These are phyloP conservation scores for Jacaranda copaia DNA, from an alignment of 257 asterid species.

Conservation along the genomic window DNA sequence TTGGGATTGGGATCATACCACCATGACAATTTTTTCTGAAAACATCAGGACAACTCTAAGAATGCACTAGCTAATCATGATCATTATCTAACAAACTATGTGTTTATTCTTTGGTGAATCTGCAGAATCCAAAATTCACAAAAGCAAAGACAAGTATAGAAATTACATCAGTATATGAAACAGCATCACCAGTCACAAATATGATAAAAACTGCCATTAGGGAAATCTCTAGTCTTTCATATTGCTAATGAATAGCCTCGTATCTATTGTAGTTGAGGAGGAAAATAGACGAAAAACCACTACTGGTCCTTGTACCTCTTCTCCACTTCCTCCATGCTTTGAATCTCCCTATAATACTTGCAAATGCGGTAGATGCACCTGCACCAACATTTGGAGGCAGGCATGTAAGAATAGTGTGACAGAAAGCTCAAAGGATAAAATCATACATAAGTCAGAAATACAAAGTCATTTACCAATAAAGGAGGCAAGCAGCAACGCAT, in stretches of 20 bases:
- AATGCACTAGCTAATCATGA: not conserved
- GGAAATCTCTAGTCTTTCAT: not conserved
- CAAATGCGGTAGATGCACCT: slow-evolving; percentile 88
- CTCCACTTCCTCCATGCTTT: slow-evolving; percentile 76
- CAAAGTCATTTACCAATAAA: slow-evolving; percentile 63
- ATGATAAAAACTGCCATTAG: slow-evolving; percentile 6
- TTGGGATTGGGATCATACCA: not conserved
- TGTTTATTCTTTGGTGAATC: slow-evolving; percentile 8
- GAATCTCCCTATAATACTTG: slow-evolving; percentile 70
- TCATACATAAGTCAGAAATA: not conserved
- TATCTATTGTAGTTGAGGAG: not conserved
- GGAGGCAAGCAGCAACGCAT: slow-evolving; percentile 72
- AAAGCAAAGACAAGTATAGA: not conserved
- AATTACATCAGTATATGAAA: slow-evolving; percentile 19
- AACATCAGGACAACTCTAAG: not conserved
- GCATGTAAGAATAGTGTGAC: not conserved
- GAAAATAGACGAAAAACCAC: slow-evolving; percentile 23
- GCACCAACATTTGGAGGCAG: slow-evolving; percentile 24
- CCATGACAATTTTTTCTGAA: not conserved
- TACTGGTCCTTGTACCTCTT: slow-evolving; percentile 89
- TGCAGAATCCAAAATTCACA: slow-evolving; percentile 20
- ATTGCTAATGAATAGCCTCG: not conserved
- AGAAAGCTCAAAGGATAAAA: not conserved
- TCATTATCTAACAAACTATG: slow-evolving; percentile 14
- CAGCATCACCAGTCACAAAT: not conserved